Evolutionary conservation across 1,284 basidiomycete species (phyloP), one percentile per base, ranked within the genome.

Genomic region (Hortiboletus rubellus): DNA sequence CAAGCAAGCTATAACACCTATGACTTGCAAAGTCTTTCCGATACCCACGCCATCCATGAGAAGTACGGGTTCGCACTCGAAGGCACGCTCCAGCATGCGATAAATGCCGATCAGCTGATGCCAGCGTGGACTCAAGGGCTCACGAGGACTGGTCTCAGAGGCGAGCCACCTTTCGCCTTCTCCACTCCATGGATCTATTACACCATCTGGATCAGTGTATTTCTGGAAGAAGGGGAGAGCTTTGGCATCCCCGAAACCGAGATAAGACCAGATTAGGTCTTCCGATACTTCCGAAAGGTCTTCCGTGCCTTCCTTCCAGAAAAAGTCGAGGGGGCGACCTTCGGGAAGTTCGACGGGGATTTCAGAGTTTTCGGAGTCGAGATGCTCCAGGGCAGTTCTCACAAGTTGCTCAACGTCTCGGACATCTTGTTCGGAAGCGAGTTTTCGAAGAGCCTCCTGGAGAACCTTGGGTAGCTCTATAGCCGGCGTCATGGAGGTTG

Each of bases 61-160:
- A 0, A 60, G 18, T 7, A 59, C 27, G 0, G 57, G 52, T 18
- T 54, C 48, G 1, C 41, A 41, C n/a, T 60, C 45, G 18, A 60
- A 60, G 0, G 36, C 24, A 0, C 37, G 11, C 14, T 60, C 2
- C 0, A 60, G 17, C 41, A 54, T 54, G 0, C 43, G 17, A 24
- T n/a, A 59, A 1, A 60, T 59, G 0, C 57, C 52, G 0, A 60
- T 45, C 0, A 60, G 7, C 30, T 60, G 58, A 33, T 60, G 58
- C 58, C 56, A 60, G 10, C 8, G 9, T 3, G 33, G 33, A 3
- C 11, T 33, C 33, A 33, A 9, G 2, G 12, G 2, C n/a, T 40
- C 17, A 5, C 38, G 17, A 40, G 17, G 17, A n/a, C 8, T n/a
- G 10, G 2, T 5, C 7, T 3, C 17, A 2, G n/a, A n/a, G 2